Base-by-base conservation (phyloP, 1,284 basidiomycete species). In the Volvariella volvacea region DNA sequence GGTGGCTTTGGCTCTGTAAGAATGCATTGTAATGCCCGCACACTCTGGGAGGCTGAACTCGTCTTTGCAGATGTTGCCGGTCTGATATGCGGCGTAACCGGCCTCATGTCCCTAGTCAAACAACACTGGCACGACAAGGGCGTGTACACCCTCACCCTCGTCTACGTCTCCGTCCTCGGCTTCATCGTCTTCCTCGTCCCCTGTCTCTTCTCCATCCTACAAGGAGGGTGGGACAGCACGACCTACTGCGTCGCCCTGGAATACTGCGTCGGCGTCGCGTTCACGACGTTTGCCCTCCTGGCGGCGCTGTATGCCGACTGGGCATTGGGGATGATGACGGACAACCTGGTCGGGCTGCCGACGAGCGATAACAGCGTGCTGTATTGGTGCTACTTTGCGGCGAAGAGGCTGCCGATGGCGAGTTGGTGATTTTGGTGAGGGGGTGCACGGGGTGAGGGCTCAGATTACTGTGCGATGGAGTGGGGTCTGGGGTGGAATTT, bases 51-150 rank as follows among this genome's bases (percentile, higher is more conserved):
- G n/a, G n/a, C n/a, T n/a, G n/a, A n/a, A n/a, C n/a, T n/a, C n/a
- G n/a, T n/a, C n/a, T n/a, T n/a, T n/a, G n/a, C n/a, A 43, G 41
- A 43, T 16, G 14, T 43, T 10, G 31, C 41, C n/a, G 41, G 41
- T 8, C 15, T 43, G 41, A 34, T 43, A 14, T 15, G 31, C 3
- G 41, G 41, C 15, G 34, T 43, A 28, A 28, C 41, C 9, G 41
- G 41, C 15, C 19, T 43, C 12, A 43, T 43, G 41, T 43, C 41
- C n/a, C 41, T 43, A 12, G 31, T 43, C n/a, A 20, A 9, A 15
- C 31, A 43, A 33, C n/a, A 43, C 31, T 16, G n/a, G 15, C 25
- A 43, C 7, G 28, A 43, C 22, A n/a, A 14, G n/a, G 28, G 41
- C 14, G 28, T 43, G 9, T 16, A 32, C 28, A 43, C n/a, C 6